Evolutionary conservation across 176 grass and related monocot genomes (phyloP).

Genomic region (Luzula sylvatica): DNA sequence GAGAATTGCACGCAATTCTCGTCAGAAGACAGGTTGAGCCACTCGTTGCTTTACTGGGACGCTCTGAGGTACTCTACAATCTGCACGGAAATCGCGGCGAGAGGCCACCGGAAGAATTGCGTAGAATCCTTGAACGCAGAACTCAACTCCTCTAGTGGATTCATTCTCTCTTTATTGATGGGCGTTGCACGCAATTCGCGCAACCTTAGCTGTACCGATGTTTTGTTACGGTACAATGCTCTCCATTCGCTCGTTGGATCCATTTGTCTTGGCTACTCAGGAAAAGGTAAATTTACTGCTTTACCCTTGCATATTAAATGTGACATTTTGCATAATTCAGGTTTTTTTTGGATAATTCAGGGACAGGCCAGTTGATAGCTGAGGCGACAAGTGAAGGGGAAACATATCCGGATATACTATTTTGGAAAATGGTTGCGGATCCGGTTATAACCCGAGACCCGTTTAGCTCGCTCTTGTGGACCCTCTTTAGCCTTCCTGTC

Average conservation of each 20-base stretch:
- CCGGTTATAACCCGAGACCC: slow-evolving; percentile 86
- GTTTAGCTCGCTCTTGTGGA: slow-evolving; percentile 76
- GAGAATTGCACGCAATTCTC: slow-evolving; percentile 45
- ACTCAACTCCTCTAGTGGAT: slow-evolving; percentile 86
- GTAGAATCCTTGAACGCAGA: slow-evolving; percentile 54
- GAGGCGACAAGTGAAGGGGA: slow-evolving; percentile 42
- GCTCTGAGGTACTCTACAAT: slow-evolving; percentile 69
- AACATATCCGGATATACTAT: slow-evolving; percentile 76
- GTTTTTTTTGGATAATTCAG: slow-evolving; percentile 33
- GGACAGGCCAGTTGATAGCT: slow-evolving; percentile 42
- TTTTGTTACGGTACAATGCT: slow-evolving; percentile 76
- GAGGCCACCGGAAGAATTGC: slow-evolving; percentile 52
- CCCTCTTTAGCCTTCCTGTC: slow-evolving; percentile 76
- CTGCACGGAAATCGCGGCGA: slow-evolving; percentile 76
- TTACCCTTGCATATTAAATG: not conserved
- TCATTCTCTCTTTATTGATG: slow-evolving; percentile 70
- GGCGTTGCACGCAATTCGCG: slow-evolving; percentile 66
- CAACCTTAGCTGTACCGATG: slow-evolving; percentile 53
- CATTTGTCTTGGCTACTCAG: slow-evolving; percentile 70
- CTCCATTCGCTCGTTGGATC: slow-evolving; percentile 74
- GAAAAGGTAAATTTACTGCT: slow-evolving; percentile 1
- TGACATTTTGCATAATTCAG: not conserved
- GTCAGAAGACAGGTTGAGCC: slow-evolving; percentile 54
- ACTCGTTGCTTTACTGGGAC: slow-evolving; percentile 85
- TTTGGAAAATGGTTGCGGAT: slow-evolving; percentile 80